Base-by-base conservation (phyloP, 805 yeast species). In the Scheffersomyces lignosus region DNA sequence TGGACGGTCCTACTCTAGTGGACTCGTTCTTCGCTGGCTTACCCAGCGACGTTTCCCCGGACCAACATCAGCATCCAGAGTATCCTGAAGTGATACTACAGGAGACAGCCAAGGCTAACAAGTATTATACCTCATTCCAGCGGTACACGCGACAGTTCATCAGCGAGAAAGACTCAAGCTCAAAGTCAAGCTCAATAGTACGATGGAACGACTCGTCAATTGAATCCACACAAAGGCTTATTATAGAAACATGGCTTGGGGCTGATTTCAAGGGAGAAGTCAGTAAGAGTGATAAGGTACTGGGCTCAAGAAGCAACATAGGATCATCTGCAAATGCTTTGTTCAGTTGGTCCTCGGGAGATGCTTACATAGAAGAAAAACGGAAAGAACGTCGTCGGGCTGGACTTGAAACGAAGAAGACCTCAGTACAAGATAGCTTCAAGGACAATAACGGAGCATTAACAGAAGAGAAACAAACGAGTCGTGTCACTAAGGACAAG, bases 301-400 rank as follows among this genome's bases (percentile, higher is more conserved):
- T n/a, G 39, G 18, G 15, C 32, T 18, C 33, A 38, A 36, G 29
- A 43, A 32, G 18, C 29, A 28, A 22, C 32, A 18, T n/a, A n/a
- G n/a, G n/a, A 43, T 40, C 30, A 27, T 40, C 34, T 2, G 56
- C 68, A 15, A 66, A 57, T 41, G 55, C 64, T n/a, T 52, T 69
- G 26, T 69, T 69, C 38, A 53, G 62, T 33, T 69, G 75, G 75
- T 64, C 72, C 13, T 65, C 73, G 1, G 60, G 65, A 20, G 75
- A 69, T 32, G 53, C 58, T 8, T 65, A 66, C 38, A 58, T 69
- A 8, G 58, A 55, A 16, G 56, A 57, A 1, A 48, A 72, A 20
- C 60, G 56, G 38, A 39, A 44, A 20, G 63, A 61, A 31, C 43
- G 60, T 15, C 52, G 43, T 39, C 29, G 31, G 10, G 20, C 31